Conservation (phyloP, 192 early-diverging fungal genomes). For the Entomortierella lignicola region DNA sequence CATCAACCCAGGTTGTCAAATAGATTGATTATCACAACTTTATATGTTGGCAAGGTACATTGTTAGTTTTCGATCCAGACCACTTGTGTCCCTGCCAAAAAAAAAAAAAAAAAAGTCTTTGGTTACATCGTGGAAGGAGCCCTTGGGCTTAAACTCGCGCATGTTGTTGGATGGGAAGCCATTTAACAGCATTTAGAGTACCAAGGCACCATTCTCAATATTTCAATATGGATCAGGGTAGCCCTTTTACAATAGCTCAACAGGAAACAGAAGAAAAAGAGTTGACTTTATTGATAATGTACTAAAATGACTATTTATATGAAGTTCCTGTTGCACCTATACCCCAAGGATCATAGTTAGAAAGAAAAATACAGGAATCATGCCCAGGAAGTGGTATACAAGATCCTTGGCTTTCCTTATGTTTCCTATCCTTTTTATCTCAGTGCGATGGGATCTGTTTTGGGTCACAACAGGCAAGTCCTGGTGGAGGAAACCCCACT, state of each 20-base stretch:
- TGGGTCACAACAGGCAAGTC: not conserved
- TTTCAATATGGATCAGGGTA: not conserved
- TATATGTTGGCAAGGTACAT: too few relatives aligned
- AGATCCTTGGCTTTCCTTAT: not conserved
- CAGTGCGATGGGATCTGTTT: not conserved
- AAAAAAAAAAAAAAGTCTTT: not conserved
- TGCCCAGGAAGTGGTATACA: not conserved
- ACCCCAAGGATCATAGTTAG: not conserved
- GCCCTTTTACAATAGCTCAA: too few relatives aligned
- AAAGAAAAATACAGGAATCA: slow-evolving; percentile 1
- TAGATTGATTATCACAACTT: too few relatives aligned
- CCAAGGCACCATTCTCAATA: not conserved
- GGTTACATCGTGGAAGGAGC: not conserved
- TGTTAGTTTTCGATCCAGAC: too few relatives aligned
- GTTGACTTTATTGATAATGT: too few relatives aligned
- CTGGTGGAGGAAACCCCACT: slow-evolving; percentile 4
- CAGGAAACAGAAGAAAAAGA: too few relatives aligned
- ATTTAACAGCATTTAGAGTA: not conserved
- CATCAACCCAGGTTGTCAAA: too few relatives aligned
- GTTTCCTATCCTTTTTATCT: not conserved
- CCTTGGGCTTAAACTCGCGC: not conserved
- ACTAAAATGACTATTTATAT: too few relatives aligned
- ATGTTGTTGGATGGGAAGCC: not conserved
- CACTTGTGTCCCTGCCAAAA: too few relatives aligned
- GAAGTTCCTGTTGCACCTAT: too few relatives aligned